Percentiles rank a stretch among this genome's conserved stretches.
phyloP scores from a whole-genome alignment of 441 rosid genomes.

The Jatropha podagrica region DNA sequence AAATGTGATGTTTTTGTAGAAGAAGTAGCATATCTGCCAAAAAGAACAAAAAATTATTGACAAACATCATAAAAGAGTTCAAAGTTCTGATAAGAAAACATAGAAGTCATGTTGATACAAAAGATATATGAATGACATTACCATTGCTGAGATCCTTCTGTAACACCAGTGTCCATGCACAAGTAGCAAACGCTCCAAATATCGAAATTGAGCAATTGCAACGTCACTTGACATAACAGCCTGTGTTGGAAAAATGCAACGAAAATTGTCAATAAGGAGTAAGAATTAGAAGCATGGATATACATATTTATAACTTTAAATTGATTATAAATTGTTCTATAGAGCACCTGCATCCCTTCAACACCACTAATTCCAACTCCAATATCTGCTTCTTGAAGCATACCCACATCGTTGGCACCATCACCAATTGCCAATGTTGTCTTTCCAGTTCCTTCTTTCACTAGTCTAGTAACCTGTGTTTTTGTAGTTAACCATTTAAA shows the following conservation, averaged over 20 bases:
- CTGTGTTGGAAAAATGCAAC: constrained; percentile 33
- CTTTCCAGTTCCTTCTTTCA: constrained; percentile 65
- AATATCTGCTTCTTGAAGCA: constrained; percentile 98
- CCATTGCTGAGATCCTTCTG: constrained; percentile 90
- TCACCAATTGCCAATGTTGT: constrained; percentile 91
- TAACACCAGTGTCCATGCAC: constrained; percentile 99
- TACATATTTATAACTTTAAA: not conserved
- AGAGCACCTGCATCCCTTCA: constrained; percentile 93
- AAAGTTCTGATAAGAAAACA: not conserved
- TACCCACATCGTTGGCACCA: constrained; percentile 98
- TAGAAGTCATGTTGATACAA: constrained; percentile 2
- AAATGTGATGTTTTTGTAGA: constrained; percentile 87
- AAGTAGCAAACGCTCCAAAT: constrained; percentile 76
- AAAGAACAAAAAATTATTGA: constrained; percentile 12
- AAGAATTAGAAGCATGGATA: constrained; percentile 11
- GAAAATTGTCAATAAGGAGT: constrained; percentile 17
- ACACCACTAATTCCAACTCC: constrained; percentile 94
- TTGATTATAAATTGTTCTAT: constrained; percentile 9
- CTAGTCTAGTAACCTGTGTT: constrained; percentile 74
- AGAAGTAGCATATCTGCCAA: constrained; percentile 91
- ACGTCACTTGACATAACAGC: constrained; percentile 96
- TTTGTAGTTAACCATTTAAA: constrained; percentile 3
- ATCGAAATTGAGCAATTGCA: constrained; percentile 82
- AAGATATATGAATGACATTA: constrained; percentile 27
- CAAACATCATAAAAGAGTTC: constrained; percentile 1